These are phyloP conservation scores for Sesbania bispinosa DNA, from an alignment of 306 rosid species.

Conservation along the genomic window DNA sequence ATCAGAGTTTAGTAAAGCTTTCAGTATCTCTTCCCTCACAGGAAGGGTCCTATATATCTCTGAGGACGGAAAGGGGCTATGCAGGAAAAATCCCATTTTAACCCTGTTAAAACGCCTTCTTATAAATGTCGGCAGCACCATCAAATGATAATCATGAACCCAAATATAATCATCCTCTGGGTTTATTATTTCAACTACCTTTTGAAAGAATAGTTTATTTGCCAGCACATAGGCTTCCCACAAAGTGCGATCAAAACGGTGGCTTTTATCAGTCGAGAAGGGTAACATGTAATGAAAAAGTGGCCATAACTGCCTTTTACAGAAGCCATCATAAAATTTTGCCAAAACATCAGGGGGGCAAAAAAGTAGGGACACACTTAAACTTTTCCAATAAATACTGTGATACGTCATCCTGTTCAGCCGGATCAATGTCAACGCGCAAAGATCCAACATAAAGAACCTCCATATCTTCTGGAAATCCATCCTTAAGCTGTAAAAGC, in stretches of 20 bases:
- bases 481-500: conserved; percentile 76
- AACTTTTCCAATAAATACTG: conserved; percentile 57
- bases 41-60: conserved; percentile 85
- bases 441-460: conserved; percentile 72
- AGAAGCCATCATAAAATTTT: conserved; percentile 77
- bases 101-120: conserved; percentile 77
- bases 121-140: conserved; percentile 74
- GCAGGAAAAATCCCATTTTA: conserved; percentile 80
- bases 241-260: conserved; percentile 58
- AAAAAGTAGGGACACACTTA: conserved; percentile 70
- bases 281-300: conserved; percentile 79
- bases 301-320: conserved; percentile 86
- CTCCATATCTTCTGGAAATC: conserved; percentile 70
- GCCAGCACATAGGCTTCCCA: conserved; percentile 82
- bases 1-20: conserved; percentile 75
- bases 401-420: conserved; percentile 69
- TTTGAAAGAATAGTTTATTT: conserved; percentile 66
- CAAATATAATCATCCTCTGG: conserved; percentile 80
- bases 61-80: conserved; percentile 85
- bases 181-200: conserved; percentile 71
- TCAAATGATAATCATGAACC: conserved; percentile 90
- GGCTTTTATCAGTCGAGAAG: conserved; percentile 57
- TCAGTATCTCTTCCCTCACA: conserved; percentile 77
- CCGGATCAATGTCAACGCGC: conserved; percentile 56
- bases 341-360: conserved; percentile 49